phyloP scores from a whole-genome alignment of 2,329 filamentous ascomycete species.

The Apiospora rasikravindrae region DNA sequence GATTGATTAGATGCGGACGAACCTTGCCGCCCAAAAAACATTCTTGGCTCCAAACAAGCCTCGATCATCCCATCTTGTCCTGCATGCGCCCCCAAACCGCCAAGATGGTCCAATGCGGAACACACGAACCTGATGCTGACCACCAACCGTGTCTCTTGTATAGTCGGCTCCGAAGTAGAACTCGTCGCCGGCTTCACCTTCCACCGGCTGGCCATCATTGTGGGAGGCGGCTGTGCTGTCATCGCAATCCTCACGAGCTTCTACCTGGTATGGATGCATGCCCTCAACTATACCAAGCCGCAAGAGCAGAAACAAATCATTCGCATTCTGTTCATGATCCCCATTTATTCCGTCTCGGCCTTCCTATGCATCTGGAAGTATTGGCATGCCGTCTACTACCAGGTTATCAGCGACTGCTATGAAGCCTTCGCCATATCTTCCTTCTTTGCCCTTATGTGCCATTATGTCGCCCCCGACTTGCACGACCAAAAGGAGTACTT shows the following conservation, averaged over 20 bases:
- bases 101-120: not conserved
- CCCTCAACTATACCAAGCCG: constrained; percentile 64
- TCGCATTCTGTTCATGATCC: constrained; percentile 87
- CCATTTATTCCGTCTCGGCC: constrained; percentile 76
- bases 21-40: not conserved
- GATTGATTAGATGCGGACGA: not conserved
- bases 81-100: not conserved
- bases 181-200: constrained; percentile 58
- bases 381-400: constrained; percentile 78
- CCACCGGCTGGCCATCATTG: constrained; percentile 58
- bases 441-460: constrained; percentile 83
- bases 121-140: constrained; percentile 31
- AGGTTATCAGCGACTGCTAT: constrained; percentile 83
- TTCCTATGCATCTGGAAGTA: constrained; percentile 78
- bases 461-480: constrained; percentile 78
- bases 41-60: constrained; percentile 10
- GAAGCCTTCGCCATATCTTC: constrained; percentile 88
- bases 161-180: constrained; percentile 53
- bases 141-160: constrained; percentile 18
- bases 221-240: constrained; percentile 53
- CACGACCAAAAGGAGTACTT: constrained; percentile 86
- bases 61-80: constrained; percentile 25
- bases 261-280: constrained; percentile 64
- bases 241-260: constrained; percentile 59
- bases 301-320: constrained; percentile 73